Base-by-base conservation (phyloP, 2,329 filamentous ascomycete genomes). In the Pezicula radicicola region DNA sequence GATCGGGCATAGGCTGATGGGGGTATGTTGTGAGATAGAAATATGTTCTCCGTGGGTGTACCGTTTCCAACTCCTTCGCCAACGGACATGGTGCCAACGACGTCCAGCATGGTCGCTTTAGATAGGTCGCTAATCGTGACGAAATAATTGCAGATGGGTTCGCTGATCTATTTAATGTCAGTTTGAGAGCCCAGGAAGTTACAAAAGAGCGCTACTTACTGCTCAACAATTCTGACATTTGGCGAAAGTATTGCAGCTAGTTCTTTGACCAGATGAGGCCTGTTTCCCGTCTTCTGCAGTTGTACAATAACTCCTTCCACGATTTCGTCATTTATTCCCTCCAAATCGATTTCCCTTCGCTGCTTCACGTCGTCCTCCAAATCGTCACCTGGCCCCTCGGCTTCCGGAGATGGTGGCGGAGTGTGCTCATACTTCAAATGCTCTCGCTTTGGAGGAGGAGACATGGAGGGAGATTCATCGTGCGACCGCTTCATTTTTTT, bases 91-190 rank as follows among this genome's bases (percentile, higher is more conserved):
- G 90, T 47, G 87, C 79, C 48, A 86, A 74, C 7, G 87, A 83
- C 27, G 84, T 89, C 92, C 88, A 91, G 12, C 42, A 88, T 50
- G 89, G 74, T 60, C 94, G 89, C 75, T 96, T 95, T 65, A 97
- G 79, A 72, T 95, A 99, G 33, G 88, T 84, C 39, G 91, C 87
- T 48, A 99, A 78, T 63, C 94, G 87, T 42, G 94, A 97, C 2
- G 92, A 96, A 61, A 99, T 92, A 63, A 99, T 91, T 52, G 94
- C 93, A 65, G 89, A 91, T 51, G 92, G 93, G 68, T 97, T 97
- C 48, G 93, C 91, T 59, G 94, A 97, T 72, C 94, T 97, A 68
- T 51, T 58, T 58, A 60, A 63, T 64, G 67, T 66, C 64, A 60
- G 43, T 12, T 33, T 12, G 6, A 15, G 16, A 46, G 54, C 41